These are phyloP conservation scores for Quaeritorhiza haematococci DNA, from an alignment of 371 early-diverging fungal species.

Conservation along the genomic window DNA sequence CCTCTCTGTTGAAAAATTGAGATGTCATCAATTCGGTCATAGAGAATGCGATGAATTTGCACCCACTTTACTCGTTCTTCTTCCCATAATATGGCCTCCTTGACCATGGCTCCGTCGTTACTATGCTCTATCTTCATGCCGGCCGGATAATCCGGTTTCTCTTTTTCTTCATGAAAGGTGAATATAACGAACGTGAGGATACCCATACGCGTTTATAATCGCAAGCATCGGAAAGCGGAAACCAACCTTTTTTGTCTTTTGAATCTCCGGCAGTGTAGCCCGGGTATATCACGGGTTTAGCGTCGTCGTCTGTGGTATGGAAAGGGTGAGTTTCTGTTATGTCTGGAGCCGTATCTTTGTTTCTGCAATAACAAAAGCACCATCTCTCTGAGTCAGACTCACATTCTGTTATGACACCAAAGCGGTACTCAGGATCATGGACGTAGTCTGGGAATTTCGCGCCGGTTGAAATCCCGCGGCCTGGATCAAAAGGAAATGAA, in stretches of 20 bases:
- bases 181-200: not conserved
- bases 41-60: not conserved
- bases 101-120: constrained; percentile 24
- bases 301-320: constrained; percentile 15
- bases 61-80: constrained; percentile 22
- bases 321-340: no score
- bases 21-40: not conserved
- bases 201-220: no score
- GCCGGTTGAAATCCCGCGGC: constrained; percentile 16
- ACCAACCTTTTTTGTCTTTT: not conserved
- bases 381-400: constrained; percentile 24
- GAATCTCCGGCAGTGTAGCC: not conserved
- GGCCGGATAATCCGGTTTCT: constrained; percentile 19
- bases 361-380: constrained; percentile 21
- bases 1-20: no score
- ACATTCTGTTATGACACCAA: constrained; percentile 21
- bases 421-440: constrained; percentile 19
- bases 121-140: constrained; percentile 15
- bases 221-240: no score
- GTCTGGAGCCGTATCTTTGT: no score
- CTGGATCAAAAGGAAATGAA: no score
- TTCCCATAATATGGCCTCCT: constrained; percentile 25
- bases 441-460: constrained; percentile 22
- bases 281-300: constrained; percentile 17
- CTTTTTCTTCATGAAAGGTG: constrained; percentile 14